Evolutionary conservation across 345 rosid genomes (phyloP), one percentile per base, ranked within the genome.

Genomic region (Punica granatum): DNA sequence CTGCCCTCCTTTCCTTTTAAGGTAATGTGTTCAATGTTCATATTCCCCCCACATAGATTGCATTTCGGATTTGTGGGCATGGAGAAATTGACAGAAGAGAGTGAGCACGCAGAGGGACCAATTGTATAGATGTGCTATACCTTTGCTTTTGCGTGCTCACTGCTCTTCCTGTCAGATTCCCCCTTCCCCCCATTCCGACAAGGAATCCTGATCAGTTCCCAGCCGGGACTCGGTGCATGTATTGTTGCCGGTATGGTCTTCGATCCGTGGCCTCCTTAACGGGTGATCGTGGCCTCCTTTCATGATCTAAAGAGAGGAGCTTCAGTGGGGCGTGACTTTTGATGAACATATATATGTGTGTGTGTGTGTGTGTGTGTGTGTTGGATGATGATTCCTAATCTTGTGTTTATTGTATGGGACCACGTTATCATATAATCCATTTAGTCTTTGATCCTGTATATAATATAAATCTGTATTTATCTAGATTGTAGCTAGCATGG

Each of bases 81-180:
- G 76, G 68, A 34, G 88, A 89, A 89, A 77, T 81, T 92, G 98
- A 92, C 98, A 92, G 98, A 92, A 92, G 98, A 92, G 98, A 92
- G 98, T 89, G 98, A 89, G 98, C 98, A 92, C 96, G 82, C 92
- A 87, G 87, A 78, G 83, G 89, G 86, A 56, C 61, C 82, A 79
- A 70, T 83, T 77, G 88, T 85, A 88, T 83, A 75, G 74, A 56
- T 35, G 33, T 37, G 31, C 60, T 83, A 80, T 89, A 81, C 86
- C 65, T 51, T 70, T 92, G 86, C 93, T 84, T 85, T 82, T 89
- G 88, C 77, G 98, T 92, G 98, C 96, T 89, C 96, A 92, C 85
- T 72, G 77, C 93, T 92, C 98, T 86, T 77, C 78, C 87, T 87
- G 98, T 92, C 98, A 89, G 61, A 56, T 26, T 56, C 34, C 34